Evolutionary conservation across 176 grass and related monocot species (phyloP).

Genomic region (Cocos nucifera): DNA sequence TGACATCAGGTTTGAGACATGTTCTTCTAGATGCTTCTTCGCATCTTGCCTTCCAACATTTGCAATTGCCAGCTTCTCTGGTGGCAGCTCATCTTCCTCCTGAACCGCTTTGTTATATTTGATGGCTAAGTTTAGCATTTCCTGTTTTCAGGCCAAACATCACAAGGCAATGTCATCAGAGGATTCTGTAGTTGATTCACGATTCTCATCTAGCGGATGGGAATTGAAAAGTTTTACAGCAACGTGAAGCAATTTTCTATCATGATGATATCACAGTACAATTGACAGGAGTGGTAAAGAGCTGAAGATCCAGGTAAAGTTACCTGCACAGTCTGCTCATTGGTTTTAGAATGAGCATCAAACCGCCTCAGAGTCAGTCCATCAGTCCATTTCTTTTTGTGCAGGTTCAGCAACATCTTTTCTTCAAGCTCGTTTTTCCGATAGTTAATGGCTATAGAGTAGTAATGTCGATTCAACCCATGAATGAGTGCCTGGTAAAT

Average conservation of each 20-base stretch:
- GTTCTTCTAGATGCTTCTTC: slow-evolving; percentile 96
- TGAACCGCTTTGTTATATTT: slow-evolving; percentile 98
- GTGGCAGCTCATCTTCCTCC: slow-evolving; percentile 93
- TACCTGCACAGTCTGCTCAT: slow-evolving; percentile 92
- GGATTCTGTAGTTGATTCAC: too few species aligned
- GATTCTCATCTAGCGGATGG: too few species aligned
- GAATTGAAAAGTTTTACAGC: too few species aligned
- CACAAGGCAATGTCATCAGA: background rate
- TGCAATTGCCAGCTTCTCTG: slow-evolving; percentile 89
- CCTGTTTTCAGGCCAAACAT: slow-evolving; percentile 24
- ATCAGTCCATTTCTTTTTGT: slow-evolving; percentile 99
- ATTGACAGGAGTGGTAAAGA: background rate
- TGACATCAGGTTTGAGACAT: slow-evolving; percentile 94
- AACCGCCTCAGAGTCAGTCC: slow-evolving; percentile 68
- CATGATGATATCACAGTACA: background rate
- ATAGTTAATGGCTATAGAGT: slow-evolving; percentile 99
- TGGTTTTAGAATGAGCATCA: slow-evolving; percentile 79
- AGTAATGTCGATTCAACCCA: slow-evolving; percentile 94
- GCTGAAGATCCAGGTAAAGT: background rate
- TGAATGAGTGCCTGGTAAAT: slow-evolving; percentile 71
- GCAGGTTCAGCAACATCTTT: slow-evolving; percentile 90
- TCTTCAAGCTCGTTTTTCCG: slow-evolving; percentile 97
- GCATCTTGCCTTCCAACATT: slow-evolving; percentile 95
- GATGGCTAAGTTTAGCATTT: slow-evolving; percentile 90
- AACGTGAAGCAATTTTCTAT: background rate